Evolutionary conservation across 2,329 filamentous ascomycete species (phyloP).

Genomic region (Beauveria sp.): DNA sequence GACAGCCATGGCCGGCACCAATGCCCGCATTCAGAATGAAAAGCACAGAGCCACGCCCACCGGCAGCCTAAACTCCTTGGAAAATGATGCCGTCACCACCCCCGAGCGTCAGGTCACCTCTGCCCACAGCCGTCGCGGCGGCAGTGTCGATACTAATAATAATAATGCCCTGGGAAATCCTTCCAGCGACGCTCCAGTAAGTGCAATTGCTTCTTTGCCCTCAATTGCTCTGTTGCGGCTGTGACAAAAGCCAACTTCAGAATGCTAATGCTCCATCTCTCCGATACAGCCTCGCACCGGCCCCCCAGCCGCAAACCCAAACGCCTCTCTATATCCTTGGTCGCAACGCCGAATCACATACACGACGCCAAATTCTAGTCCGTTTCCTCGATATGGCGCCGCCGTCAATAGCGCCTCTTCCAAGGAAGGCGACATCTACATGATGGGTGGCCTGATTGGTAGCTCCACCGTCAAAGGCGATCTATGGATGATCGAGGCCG

Average conservation of each 20-base stretch:
- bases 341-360: constrained; percentile 85
- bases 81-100: constrained; percentile 48
- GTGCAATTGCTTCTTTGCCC: constrained; percentile 16
- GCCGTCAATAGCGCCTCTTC: constrained; percentile 88
- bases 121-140: constrained; percentile 47
- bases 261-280: constrained; percentile 12
- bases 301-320: constrained; percentile 45
- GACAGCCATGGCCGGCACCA: constrained; percentile 41
- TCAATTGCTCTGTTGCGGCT: not conserved
- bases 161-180: constrained; percentile 25
- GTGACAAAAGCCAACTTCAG: not conserved
- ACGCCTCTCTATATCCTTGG: constrained; percentile 88
- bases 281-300: constrained; percentile 46
- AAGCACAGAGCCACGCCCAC: constrained; percentile 65
- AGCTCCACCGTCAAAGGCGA: constrained; percentile 94
- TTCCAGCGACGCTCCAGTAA: constrained; percentile 33
- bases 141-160: constrained; percentile 42
- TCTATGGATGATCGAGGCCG: constrained; percentile 94
- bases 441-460: constrained; percentile 95
- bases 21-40: constrained; percentile 41
- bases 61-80: constrained; percentile 69
- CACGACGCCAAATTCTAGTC: constrained; percentile 70
- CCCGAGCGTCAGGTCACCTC: constrained; percentile 44
- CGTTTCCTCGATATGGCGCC: constrained; percentile 93
- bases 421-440: constrained; percentile 93